Conservation (phyloP, 2,329 filamentous ascomycete species). For the Bipolaris oryzae region DNA sequence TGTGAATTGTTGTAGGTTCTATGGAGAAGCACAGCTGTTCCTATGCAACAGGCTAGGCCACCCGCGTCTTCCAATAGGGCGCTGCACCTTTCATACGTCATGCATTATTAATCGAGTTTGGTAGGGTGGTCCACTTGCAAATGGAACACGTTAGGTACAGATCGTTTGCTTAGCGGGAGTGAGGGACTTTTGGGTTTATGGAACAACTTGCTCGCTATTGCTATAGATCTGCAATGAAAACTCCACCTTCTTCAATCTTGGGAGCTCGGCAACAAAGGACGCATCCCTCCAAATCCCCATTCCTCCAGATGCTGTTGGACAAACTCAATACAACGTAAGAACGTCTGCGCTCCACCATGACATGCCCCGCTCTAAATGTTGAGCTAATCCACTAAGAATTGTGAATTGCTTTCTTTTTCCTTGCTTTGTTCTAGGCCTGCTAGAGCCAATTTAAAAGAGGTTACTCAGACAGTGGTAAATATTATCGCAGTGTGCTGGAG, state of each 20-base stretch:
- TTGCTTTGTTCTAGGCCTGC: neutral
- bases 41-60: neutral
- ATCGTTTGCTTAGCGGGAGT: neutral
- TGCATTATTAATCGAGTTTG: neutral
- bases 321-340: constrained; percentile 10
- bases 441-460: too few relatives aligned
- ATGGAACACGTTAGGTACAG: neutral
- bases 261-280: constrained; percentile 6
- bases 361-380: constrained; percentile 16
- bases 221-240: too few relatives aligned
- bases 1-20: neutral
- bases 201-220: too few relatives aligned
- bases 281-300: constrained; percentile 13
- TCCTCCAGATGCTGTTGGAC: constrained; percentile 10
- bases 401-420: constrained; percentile 13
- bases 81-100: neutral
- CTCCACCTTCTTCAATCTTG: neutral
- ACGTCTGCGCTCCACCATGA: constrained; percentile 2
- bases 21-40: neutral
- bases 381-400: constrained; percentile 15
- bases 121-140: neutral
- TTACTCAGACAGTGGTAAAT: too few relatives aligned
- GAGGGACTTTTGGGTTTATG: neutral
- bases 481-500: too few relatives aligned
- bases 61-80: neutral